A percentile compares a stretch with the other conserved stretches of the same genome.
These are phyloP conservation scores for Claviceps fusiformis DNA, from an alignment of 2,329 filamentous ascomycete genomes.

Conservation along the genomic window DNA sequence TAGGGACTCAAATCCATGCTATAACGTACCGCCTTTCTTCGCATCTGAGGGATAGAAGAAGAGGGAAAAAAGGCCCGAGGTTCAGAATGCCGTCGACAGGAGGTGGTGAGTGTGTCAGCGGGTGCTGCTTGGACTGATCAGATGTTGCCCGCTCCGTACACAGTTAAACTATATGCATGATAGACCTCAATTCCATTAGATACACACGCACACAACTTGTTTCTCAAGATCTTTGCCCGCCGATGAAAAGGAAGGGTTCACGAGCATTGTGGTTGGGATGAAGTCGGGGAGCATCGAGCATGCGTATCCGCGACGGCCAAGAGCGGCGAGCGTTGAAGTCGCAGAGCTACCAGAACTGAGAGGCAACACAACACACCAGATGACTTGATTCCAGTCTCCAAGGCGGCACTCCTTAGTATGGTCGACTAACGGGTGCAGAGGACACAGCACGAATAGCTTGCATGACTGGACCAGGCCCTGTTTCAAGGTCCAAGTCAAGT, in stretches of 20 bases:
- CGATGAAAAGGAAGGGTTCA: background rate
- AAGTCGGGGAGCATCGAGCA: background rate
- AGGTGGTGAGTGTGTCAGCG: background rate
- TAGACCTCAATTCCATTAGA: background rate
- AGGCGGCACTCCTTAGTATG: background rate
- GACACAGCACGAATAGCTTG: background rate
- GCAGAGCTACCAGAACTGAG: background rate
- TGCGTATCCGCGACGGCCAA: background rate
- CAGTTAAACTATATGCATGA: background rate
- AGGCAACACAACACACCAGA: background rate
- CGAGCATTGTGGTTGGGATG: background rate
- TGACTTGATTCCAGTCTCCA: background rate
- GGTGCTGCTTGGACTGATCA: background rate
- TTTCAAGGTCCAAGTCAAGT: background rate
- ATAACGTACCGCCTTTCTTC: background rate
- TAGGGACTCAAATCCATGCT: background rate
- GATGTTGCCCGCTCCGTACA: background rate
- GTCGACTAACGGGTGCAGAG: background rate
- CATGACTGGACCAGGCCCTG: background rate
- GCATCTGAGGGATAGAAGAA: background rate
- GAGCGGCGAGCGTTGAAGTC: background rate
- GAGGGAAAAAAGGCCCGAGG: background rate
- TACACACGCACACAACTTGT: background rate
- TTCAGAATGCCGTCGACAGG: background rate
- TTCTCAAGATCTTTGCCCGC: background rate